Conservation (phyloP, 331 rosid species). For the Rosa hybrid region DNA sequence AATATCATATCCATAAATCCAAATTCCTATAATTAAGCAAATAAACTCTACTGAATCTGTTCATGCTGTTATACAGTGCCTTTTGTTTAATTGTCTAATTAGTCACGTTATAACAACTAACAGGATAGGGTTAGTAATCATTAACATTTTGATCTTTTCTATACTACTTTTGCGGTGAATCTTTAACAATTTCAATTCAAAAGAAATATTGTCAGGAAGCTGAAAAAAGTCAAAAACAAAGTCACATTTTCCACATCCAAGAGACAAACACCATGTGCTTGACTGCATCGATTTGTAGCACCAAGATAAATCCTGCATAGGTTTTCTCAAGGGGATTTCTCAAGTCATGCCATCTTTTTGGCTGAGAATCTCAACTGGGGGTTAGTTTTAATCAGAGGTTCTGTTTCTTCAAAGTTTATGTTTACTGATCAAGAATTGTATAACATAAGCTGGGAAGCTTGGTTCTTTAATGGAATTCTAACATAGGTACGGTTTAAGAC, state of each 20-base stretch:
- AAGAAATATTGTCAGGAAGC: not conserved
- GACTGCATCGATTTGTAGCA: constrained; percentile 20
- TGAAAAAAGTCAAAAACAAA: constrained; percentile 12
- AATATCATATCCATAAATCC: not conserved
- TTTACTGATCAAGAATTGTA: not conserved
- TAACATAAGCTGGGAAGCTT: not conserved
- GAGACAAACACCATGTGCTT: constrained; percentile 31
- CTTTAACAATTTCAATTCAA: not conserved
- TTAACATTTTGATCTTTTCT: constrained; percentile 13
- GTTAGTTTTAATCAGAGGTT: not conserved
- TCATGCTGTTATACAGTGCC: not conserved
- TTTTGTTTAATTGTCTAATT: not conserved
- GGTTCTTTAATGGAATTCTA: not conserved
- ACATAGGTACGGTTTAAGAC: not conserved
- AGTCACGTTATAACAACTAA: not conserved
- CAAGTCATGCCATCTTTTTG: constrained; percentile 9
- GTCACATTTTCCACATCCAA: constrained; percentile 3
- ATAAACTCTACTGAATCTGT: not conserved
- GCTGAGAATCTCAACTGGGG: constrained; percentile 17
- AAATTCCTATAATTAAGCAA: not conserved
- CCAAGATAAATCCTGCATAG: constrained; percentile 21
- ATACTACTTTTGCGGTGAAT: constrained; percentile 7
- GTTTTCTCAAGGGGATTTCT: constrained; percentile 13
- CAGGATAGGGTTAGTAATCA: constrained; percentile 6
- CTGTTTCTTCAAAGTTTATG: not conserved